These are phyloP conservation scores for Heliamphora pulchella DNA, from an alignment of 179 eudicot genomes.

Conservation along the genomic window DNA sequence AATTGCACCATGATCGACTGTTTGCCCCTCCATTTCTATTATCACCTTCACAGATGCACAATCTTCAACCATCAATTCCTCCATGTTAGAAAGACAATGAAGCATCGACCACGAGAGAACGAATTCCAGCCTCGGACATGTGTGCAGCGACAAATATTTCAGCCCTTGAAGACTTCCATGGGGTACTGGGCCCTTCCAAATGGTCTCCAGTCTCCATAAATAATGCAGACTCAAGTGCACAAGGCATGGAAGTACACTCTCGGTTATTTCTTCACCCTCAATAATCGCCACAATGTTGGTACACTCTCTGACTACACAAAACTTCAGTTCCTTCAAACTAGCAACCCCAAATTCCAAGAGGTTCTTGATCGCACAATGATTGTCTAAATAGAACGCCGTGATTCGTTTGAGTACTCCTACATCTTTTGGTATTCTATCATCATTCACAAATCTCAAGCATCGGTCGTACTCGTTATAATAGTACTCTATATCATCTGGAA, in stretches of 20 bases:
- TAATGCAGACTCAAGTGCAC: conserved; percentile 22
- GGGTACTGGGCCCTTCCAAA: conserved; percentile 14
- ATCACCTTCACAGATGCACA: conserved; percentile 21
- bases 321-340: conserved; percentile 15
- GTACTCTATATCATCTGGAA: conserved; percentile 17
- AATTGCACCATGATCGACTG: not conserved
- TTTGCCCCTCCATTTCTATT: conserved; percentile 12
- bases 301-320: conserved; percentile 29
- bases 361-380: conserved; percentile 18
- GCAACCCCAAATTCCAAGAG: conserved; percentile 27
- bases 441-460: conserved; percentile 31
- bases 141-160: conserved; percentile 21
- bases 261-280: not conserved
- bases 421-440: conserved; percentile 21
- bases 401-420: conserved; percentile 18
- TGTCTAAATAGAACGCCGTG: conserved; percentile 30
- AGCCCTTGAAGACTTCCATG: conserved; percentile 24
- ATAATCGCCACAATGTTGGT: conserved; percentile 17
- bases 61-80: conserved; percentile 29
- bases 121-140: conserved; percentile 25
- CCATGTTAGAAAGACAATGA: conserved; percentile 16
- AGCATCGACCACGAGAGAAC: conserved; percentile 18
- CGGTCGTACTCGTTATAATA: conserved; percentile 17
- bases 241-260: conserved; percentile 14
- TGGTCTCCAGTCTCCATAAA: conserved; percentile 23